Evolutionary conservation across 176 grass and related monocot genomes (phyloP).

Genomic region (Melocanna baccifera): DNA sequence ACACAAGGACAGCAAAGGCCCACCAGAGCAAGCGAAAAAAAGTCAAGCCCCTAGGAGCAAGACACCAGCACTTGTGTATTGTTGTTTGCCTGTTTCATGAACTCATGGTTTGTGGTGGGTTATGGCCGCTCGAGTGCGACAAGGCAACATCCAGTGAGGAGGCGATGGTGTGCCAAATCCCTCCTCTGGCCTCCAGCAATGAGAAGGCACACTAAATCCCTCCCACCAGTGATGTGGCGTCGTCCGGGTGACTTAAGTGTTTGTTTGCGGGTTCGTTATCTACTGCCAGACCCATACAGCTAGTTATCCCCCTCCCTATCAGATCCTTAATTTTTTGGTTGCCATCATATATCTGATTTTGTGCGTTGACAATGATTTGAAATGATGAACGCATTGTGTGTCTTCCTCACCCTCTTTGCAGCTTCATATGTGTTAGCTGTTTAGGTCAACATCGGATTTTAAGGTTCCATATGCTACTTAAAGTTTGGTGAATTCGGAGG

Average conservation of each 20-base stretch:
- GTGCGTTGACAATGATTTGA: background rate
- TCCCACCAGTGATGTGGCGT: background rate
- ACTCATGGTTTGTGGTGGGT: background rate
- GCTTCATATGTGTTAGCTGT: background rate
- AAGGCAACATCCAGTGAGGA: background rate
- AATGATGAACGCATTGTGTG: background rate
- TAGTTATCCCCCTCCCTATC: background rate
- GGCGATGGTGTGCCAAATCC: background rate
- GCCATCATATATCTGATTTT: background rate
- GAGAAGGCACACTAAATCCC: background rate
- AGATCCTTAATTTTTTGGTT: background rate
- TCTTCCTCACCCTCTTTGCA: background rate
- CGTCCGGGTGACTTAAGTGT: background rate
- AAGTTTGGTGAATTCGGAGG: background rate
- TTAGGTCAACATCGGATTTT: background rate
- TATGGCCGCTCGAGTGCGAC: background rate
- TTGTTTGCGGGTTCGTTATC: background rate
- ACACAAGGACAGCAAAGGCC: background rate
- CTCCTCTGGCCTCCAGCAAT: background rate
- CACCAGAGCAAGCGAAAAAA: background rate
- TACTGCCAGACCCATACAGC: background rate
- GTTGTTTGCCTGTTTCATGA: background rate
- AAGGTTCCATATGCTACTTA: background rate
- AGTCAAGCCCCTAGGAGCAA: background rate
- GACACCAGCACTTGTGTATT: background rate